A percentile compares a stretch with the other conserved stretches of the same genome.
Conservation (phyloP, 2,329 filamentous ascomycete species). For the Aureobasidium sp. region DNA sequence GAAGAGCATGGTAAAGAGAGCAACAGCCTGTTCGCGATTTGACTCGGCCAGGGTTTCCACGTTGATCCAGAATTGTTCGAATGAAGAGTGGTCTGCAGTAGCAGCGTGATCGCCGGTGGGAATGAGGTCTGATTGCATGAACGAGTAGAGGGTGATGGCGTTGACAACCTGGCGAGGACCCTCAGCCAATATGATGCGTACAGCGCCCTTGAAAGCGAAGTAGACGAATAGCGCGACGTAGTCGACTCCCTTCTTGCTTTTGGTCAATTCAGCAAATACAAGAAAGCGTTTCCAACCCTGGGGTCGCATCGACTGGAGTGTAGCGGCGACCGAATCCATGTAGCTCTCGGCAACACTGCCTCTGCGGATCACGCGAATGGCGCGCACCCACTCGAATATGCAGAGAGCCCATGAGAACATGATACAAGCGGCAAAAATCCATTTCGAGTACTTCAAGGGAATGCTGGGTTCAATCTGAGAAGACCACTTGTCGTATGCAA, state of each 20-base stretch:
- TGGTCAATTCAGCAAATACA: slow-evolving; percentile 86
- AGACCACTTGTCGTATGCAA: slow-evolving; percentile 84
- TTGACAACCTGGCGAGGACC: slow-evolving; percentile 90
- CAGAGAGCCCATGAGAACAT: slow-evolving; percentile 81
- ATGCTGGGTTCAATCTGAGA: slow-evolving; percentile 73
- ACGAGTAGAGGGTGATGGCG: slow-evolving; percentile 75
- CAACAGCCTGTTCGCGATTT: slow-evolving; percentile 69
- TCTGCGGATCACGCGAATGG: slow-evolving; percentile 69
- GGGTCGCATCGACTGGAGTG: slow-evolving; percentile 72
- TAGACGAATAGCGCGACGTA: slow-evolving; percentile 89
- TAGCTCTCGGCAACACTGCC: slow-evolving; percentile 88
- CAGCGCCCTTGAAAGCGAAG: slow-evolving; percentile 74
- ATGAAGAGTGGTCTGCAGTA: slow-evolving; percentile 50
- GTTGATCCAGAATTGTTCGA: slow-evolving; percentile 76
- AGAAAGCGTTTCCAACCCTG: slow-evolving; percentile 82
- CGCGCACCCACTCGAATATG: slow-evolving; percentile 68
- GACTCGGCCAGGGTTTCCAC: slow-evolving; percentile 62
- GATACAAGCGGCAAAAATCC: slow-evolving; percentile 92
- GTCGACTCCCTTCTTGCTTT: slow-evolving; percentile 82
- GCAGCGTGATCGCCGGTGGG: slow-evolving; percentile 46
- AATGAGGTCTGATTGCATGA: slow-evolving; percentile 68
- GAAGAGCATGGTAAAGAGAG: slow-evolving; percentile 86
- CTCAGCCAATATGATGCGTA: slow-evolving; percentile 82
- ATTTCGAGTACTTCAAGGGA: slow-evolving; percentile 70
- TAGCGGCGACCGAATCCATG: slow-evolving; percentile 76